Percentiles rank a stretch among this genome's conserved stretches.
Evolutionary conservation across 352 stramenopile genomes (phyloP).

Genomic region (Peronospora destructor): DNA sequence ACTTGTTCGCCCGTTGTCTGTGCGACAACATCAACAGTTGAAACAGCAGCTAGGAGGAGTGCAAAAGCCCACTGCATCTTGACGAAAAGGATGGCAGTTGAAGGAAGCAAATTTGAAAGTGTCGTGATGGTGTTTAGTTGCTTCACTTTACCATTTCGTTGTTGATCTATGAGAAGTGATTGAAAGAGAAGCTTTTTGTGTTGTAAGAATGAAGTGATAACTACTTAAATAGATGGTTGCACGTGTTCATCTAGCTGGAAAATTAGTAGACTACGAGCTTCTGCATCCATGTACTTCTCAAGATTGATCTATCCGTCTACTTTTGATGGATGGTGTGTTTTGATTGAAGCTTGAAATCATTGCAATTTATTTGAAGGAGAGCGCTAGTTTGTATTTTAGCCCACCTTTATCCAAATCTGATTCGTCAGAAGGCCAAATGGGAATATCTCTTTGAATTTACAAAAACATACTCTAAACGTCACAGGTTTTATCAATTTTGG

Average conservation of each 20-base stretch:
- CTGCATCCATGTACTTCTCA: conserved; percentile 7
- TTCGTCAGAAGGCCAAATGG: too few relatives aligned
- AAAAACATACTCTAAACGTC: too few relatives aligned
- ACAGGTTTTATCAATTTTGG: too few relatives aligned
- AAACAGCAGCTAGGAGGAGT: conserved; percentile 11
- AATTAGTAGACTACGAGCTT: not conserved
- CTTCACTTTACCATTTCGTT: not conserved
- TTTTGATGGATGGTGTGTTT: not conserved
- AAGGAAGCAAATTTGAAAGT: conserved; percentile 24
- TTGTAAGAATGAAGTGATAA: conserved; percentile 4
- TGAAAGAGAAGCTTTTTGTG: conserved; percentile 20
- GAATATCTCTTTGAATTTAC: too few relatives aligned
- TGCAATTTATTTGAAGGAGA: too few relatives aligned
- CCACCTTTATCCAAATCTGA: too few relatives aligned
- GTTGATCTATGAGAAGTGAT: not conserved
- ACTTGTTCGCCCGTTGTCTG: conserved; percentile 19
- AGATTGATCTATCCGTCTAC: conserved; percentile 25
- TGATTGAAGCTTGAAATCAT: not conserved
- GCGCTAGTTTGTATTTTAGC: too few relatives aligned
- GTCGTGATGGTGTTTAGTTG: conserved; percentile 12
- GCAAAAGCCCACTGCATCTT: conserved; percentile 16
- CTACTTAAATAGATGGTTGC: not conserved
- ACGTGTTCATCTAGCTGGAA: not conserved
- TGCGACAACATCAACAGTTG: conserved; percentile 1
- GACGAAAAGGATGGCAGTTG: not conserved